A percentile compares a stretch with the other conserved stretches of the same genome.
Evolutionary conservation across 1,284 basidiomycete genomes (phyloP).

Genomic region (Papiliotrema laurentii): DNA sequence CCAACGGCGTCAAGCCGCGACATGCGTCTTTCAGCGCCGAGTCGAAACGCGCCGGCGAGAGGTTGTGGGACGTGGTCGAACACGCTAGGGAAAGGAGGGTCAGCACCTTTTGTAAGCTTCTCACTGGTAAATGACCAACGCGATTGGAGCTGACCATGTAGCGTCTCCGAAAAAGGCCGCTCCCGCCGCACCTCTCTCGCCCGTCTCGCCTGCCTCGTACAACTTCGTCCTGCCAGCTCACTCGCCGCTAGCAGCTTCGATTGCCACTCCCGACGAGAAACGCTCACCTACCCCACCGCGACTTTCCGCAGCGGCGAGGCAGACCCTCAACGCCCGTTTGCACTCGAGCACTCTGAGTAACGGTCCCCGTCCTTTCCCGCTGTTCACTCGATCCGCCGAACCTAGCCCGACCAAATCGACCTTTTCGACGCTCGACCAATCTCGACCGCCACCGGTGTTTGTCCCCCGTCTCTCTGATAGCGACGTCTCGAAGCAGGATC

Average conservation of each 20-base stretch:
- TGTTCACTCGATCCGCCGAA: conserved; percentile 34
- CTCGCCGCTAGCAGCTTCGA: conserved; percentile 28
- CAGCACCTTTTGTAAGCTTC: conserved; percentile 4
- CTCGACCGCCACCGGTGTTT: conserved; percentile 30
- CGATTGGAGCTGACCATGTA: background rate
- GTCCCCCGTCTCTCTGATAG: conserved; percentile 32
- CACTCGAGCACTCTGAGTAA: background rate
- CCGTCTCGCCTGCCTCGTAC: conserved; percentile 25
- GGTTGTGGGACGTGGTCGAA: conserved; percentile 39
- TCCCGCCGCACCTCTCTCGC: conserved; percentile 35
- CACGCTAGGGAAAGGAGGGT: conserved; percentile 30
- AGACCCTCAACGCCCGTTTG: background rate
- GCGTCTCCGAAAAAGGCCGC: conserved; percentile 58
- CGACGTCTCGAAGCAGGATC: conserved; percentile 24
- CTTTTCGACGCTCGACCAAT: conserved; percentile 29
- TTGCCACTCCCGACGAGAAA: conserved; percentile 10
- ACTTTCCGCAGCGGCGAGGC: no score
- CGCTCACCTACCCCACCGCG: background rate
- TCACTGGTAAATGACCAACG: background rate
- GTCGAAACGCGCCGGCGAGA: conserved; percentile 7
- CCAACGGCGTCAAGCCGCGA: background rate
- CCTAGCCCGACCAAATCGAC: conserved; percentile 31
- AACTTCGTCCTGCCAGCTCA: conserved; percentile 28
- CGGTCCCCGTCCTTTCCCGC: conserved; percentile 8
- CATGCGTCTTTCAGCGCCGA: background rate